These are phyloP conservation scores for Lagenaria siceraria DNA, from an alignment of 306 rosid species.

Conservation along the genomic window DNA sequence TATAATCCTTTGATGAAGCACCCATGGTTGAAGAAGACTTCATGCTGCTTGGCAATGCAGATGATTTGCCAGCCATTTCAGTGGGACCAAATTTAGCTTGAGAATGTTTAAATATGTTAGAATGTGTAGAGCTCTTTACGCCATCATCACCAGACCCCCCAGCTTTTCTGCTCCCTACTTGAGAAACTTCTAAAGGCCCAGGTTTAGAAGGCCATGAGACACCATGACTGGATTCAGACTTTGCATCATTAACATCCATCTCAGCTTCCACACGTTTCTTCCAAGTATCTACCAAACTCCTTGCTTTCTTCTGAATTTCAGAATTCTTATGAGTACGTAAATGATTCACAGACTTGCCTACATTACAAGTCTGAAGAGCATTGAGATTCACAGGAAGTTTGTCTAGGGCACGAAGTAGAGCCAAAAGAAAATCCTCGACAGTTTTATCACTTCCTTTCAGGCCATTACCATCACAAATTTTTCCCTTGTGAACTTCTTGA, in stretches of 20 bases:
- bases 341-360: slow-evolving; percentile 81
- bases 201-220: slow-evolving; percentile 47
- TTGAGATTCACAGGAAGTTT: slow-evolving; percentile 69
- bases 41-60: slow-evolving; percentile 28
- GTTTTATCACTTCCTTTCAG: slow-evolving; percentile 51
- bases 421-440: slow-evolving; percentile 70
- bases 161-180: slow-evolving; percentile 38
- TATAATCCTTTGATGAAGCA: slow-evolving; percentile 33
- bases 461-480: slow-evolving; percentile 47
- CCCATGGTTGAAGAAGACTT: slow-evolving; percentile 30
- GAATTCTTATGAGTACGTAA: slow-evolving; percentile 58
- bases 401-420: slow-evolving; percentile 68
- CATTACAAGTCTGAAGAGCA: slow-evolving; percentile 53
- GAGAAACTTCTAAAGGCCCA: slow-evolving; percentile 45
- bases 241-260: slow-evolving; percentile 57
- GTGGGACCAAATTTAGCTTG: slow-evolving; percentile 40
- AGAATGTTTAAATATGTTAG: slow-evolving; percentile 37
- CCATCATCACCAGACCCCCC: slow-evolving; percentile 52
- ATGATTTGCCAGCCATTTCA: slow-evolving; percentile 38
- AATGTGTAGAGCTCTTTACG: slow-evolving; percentile 43
- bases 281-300: slow-evolving; percentile 79
- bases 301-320: slow-evolving; percentile 75
- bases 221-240: slow-evolving; percentile 45
- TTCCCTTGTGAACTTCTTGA: slow-evolving; percentile 74
- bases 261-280: slow-evolving; percentile 91